Evolutionary conservation across 2,329 filamentous ascomycete genomes (phyloP).

Genomic region (Colletotrichum tamarilloi): DNA sequence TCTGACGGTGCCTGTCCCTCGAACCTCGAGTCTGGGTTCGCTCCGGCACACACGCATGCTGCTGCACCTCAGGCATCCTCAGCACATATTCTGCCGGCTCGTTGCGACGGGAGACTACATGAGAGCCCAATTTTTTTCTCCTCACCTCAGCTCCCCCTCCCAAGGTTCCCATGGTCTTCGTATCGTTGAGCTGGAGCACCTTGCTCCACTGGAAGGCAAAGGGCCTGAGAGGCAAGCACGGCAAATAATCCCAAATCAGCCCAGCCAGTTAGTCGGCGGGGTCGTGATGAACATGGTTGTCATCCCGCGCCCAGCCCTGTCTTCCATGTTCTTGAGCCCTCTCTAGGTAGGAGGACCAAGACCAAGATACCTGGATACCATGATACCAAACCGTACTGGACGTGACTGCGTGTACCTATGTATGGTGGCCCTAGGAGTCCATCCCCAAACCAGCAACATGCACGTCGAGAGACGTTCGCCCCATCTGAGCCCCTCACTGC

Average conservation of each 20-base stretch:
- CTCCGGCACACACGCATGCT: not conserved
- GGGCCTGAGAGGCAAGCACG: not conserved
- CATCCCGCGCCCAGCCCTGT: slow-evolving; percentile 21
- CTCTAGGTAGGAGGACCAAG: slow-evolving; percentile 21
- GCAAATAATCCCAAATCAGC: not conserved
- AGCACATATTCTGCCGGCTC: not conserved
- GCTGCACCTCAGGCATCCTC: not conserved
- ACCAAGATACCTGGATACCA: not conserved
- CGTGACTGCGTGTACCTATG: not conserved
- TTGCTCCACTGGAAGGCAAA: slow-evolving; percentile 8
- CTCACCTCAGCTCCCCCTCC: not conserved
- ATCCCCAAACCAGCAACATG: slow-evolving; percentile 30
- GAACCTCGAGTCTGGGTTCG: not conserved
- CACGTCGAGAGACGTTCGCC: slow-evolving; percentile 31
- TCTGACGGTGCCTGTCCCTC: not conserved
- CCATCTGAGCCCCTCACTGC: slow-evolving; percentile 28
- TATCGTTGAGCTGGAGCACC: not conserved
- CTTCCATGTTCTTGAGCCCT: slow-evolving; percentile 12
- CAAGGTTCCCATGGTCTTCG: slow-evolving; percentile 1
- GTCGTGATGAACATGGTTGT: slow-evolving; percentile 22
- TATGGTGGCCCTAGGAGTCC: slow-evolving; percentile 1
- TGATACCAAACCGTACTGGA: not conserved
- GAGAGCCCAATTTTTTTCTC: not conserved
- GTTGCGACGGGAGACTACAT: not conserved
- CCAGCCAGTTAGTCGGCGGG: slow-evolving; percentile 8